phyloP scores from a whole-genome alignment of 257 asterid genomes.

The Perilla frutescens region DNA sequence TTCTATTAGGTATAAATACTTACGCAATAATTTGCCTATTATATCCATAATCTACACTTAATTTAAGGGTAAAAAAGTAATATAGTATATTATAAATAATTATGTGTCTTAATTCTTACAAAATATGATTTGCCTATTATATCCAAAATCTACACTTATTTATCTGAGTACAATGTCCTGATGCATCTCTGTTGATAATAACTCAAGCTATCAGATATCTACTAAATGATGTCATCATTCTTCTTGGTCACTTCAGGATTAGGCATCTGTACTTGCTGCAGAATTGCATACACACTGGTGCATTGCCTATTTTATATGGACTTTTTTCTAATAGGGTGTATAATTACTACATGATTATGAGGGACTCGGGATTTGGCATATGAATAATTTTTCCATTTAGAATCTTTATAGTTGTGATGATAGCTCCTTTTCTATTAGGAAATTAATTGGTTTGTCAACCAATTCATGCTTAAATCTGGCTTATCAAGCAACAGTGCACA shows the following conservation, averaged over 20 bases:
- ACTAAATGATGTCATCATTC: conserved; percentile 7
- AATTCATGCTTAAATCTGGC: not conserved
- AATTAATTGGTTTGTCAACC: conserved; percentile 14
- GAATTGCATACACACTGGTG: conserved; percentile 16
- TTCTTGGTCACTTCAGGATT: conserved; percentile 20
- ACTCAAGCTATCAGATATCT: conserved; percentile 5
- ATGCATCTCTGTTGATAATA: too few relatives aligned
- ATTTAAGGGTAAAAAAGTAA: too few relatives aligned
- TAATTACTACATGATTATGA: not conserved
- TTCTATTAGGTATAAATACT: too few relatives aligned
- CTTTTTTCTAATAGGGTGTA: not conserved
- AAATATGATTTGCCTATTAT: too few relatives aligned
- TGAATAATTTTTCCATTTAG: conserved; percentile 13
- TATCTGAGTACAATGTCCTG: too few relatives aligned
- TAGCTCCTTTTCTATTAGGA: conserved; percentile 14
- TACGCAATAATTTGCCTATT: too few relatives aligned
- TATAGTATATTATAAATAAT: too few relatives aligned
- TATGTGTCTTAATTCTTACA: too few relatives aligned
- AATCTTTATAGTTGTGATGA: conserved; percentile 12
- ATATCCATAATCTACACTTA: too few relatives aligned
- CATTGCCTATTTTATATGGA: conserved; percentile 19
- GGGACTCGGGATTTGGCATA: conserved; percentile 1
- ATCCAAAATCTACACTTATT: too few relatives aligned
- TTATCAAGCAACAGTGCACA: not conserved
- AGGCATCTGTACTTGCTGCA: conserved; percentile 20